Evolutionary conservation across 257 asterid species (phyloP).

Genomic region (Lithospermum erythrorhizon): DNA sequence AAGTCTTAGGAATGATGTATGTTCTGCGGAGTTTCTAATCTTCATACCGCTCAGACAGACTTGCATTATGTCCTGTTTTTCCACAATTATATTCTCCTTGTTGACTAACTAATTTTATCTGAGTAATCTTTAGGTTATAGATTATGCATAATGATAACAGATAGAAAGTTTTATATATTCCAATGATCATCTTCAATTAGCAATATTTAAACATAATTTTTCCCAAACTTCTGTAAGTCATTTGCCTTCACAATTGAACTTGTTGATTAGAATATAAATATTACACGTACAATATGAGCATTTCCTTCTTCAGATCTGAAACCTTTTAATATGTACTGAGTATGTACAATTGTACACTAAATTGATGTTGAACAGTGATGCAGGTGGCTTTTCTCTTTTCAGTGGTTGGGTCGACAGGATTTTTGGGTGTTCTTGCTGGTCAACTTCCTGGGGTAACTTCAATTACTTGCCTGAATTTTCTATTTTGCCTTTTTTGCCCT

Average conservation of each 20-base stretch:
- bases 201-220: not conserved
- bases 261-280: not conserved
- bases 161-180: not conserved
- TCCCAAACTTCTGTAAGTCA: too few relatives aligned
- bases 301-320: not conserved
- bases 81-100: not conserved
- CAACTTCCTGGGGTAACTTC: slow-evolving; percentile 96
- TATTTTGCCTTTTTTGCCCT: not conserved
- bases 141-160: not conserved
- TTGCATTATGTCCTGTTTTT: slow-evolving; percentile 4
- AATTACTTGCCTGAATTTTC: slow-evolving; percentile 10
- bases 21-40: slow-evolving; percentile 15
- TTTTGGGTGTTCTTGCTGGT: slow-evolving; percentile 73
- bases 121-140: not conserved
- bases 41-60: slow-evolving; percentile 3
- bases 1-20: slow-evolving; percentile 85
- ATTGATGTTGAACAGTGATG: slow-evolving; percentile 68
- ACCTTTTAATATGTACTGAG: not conserved
- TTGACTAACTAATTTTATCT: not conserved
- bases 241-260: not conserved
- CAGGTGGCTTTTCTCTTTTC: slow-evolving; percentile 98
- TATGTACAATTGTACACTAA: slow-evolving; percentile 44
- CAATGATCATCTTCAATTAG: not conserved
- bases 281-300: not conserved
- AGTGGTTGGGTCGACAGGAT: slow-evolving; percentile 84